Base-by-base conservation (phyloP, 345 rosid genomes). In the Hibiscus trionum region DNA sequence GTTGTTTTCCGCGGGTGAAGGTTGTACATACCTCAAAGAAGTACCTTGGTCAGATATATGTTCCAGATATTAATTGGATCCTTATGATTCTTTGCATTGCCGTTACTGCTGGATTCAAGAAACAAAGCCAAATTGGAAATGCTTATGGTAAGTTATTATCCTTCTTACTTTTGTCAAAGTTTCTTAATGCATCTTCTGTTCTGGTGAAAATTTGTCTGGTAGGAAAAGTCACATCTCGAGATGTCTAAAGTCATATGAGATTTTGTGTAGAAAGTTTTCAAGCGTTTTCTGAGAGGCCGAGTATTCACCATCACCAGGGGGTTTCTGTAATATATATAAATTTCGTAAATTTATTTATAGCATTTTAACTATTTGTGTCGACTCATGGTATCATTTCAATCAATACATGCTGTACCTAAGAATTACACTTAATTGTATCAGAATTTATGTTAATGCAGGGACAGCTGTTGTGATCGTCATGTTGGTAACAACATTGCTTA, bases 1-100 rank as follows among this genome's bases (percentile, higher is more conserved):
- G 96, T 1, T 90, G 96, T 71, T 90, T 90, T 65, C 96, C 96
- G 3, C 81, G 96, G 75, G 96, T 90, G 72, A 90, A 88, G 72
- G 87, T 90, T 67, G 87, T 90, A 65, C 96, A 90, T 76, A 90
- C 96, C n/a, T 90, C 96, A 26, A 90, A 86, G 87, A 90, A 90
- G 72, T 85, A 86, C 79, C 83, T 73, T 0, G 85, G 84, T 42
- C 96, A 88, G 85, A 90, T 90, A 61, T 90, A 90, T 53, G 82
- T 89, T 64, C 90, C 96, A 11, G 96, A 90, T 77, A 84, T 90
- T 59, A 90, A 90, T 73, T 90, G 96, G 96, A 85, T 90, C 59
- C 90, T 90, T 42, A 88, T 90, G 96, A n/a, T 90, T 21, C 88
- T 87, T 42, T 90, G 96, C 83, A 88, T 90, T 17, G 86, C 90